phyloP scores from a whole-genome alignment of 2,329 filamentous ascomycete species.

The Xylaria sp. region DNA sequence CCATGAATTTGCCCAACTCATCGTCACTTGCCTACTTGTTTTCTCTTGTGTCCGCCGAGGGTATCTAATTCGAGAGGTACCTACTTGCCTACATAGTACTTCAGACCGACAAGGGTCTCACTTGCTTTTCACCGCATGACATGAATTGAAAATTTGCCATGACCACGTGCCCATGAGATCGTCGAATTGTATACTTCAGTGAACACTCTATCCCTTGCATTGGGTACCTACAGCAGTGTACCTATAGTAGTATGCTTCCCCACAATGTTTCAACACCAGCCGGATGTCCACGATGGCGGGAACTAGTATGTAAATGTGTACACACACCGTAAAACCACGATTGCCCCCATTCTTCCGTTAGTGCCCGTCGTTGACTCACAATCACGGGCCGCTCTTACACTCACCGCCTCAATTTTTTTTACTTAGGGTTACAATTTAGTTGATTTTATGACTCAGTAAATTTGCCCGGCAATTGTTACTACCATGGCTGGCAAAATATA shows the following conservation, averaged over 20 bases:
- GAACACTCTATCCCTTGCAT: conserved; percentile 11
- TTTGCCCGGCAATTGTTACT: conserved; percentile 9
- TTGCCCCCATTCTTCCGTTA: background rate
- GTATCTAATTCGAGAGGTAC: background rate
- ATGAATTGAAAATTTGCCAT: background rate
- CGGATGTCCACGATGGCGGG: conserved; percentile 13
- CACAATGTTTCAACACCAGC: conserved; percentile 14
- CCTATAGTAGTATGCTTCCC: background rate
- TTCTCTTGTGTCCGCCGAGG: background rate
- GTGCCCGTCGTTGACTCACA: conserved; percentile 12
- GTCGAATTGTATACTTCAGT: background rate
- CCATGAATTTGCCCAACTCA: background rate
- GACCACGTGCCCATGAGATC: conserved; percentile 23
- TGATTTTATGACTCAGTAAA: conserved; percentile 1
- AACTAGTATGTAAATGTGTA: conserved; percentile 8
- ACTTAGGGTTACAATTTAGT: background rate
- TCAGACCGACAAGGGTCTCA: conserved; percentile 6
- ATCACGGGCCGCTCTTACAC: background rate
- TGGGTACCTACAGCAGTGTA: conserved; percentile 16
- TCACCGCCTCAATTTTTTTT: conserved; percentile 14
- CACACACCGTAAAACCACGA: conserved; percentile 14
- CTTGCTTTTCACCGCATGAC: conserved; percentile 14
- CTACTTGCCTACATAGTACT: background rate
- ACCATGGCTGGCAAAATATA: background rate
- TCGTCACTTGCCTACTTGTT: background rate